phyloP scores from a whole-genome alignment of 1,284 basidiomycete species.

The Pholiota adiposa region DNA sequence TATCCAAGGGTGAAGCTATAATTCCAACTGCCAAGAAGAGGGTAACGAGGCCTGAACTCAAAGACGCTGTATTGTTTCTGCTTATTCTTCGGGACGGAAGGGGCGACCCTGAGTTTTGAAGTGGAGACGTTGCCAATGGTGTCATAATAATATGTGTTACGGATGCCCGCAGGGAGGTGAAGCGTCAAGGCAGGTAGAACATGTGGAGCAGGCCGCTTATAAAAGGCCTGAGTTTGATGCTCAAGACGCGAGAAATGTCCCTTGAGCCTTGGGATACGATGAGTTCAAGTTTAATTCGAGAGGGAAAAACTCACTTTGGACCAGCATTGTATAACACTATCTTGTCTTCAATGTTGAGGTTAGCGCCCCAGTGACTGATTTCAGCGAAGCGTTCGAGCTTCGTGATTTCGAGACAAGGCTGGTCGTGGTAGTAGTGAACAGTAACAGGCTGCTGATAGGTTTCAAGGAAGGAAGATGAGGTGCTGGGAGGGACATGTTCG shows the following conservation, averaged over 20 bases:
- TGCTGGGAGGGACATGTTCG: slow-evolving; percentile 70
- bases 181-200: slow-evolving; percentile 73
- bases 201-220: slow-evolving; percentile 69
- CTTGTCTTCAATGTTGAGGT: slow-evolving; percentile 92
- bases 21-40: slow-evolving; percentile 97
- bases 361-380: slow-evolving; percentile 96
- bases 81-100: slow-evolving; percentile 60
- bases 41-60: slow-evolving; percentile 90
- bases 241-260: slow-evolving; percentile 95
- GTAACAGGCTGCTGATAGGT: slow-evolving; percentile 67
- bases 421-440: slow-evolving; percentile 83
- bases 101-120: slow-evolving; percentile 76
- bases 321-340: slow-evolving; percentile 87
- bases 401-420: slow-evolving; percentile 79
- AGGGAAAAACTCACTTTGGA: slow-evolving; percentile 66
- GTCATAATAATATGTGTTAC: slow-evolving; percentile 88
- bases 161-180: slow-evolving; percentile 82
- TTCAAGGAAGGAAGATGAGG: slow-evolving; percentile 56
- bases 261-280: slow-evolving; percentile 66
- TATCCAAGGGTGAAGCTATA: slow-evolving; percentile 95
- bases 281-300: slow-evolving; percentile 8
- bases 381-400: slow-evolving; percentile 82
- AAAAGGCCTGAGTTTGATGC: slow-evolving; percentile 78
- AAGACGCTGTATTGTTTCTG: slow-evolving; percentile 66
- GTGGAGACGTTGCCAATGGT: slow-evolving; percentile 97